Evolutionary conservation across 768 basidiomycete species (phyloP), one percentile per base, ranked within the genome.

Genomic region (Russula foetens): DNA sequence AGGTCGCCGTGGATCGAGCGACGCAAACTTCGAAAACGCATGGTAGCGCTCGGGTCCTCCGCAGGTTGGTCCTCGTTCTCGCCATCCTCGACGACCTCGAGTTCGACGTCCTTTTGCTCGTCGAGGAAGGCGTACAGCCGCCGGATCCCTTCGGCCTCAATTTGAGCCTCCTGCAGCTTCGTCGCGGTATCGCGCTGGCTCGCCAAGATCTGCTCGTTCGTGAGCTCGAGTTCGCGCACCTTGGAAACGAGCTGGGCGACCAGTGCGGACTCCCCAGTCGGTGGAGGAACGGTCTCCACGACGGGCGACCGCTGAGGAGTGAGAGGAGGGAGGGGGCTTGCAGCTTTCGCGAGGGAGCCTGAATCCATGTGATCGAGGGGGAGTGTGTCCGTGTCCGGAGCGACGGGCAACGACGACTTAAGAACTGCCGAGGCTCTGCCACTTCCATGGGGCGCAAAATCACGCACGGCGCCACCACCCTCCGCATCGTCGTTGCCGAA

Each of bases 161-260:
- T 78, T 65, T 89, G 86, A 11, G 88, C 86, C 4, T 80, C 79
- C n/a, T 80, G 79, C 28, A 91, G 75, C 60, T 84, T 83, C 41
- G 74, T 74, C 6, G 78, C 72, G 0, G 89, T 90, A 65, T 81
- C 79, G 1, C 70, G 71, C 68, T 92, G 90, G 63, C 87, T 83
- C 58, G 78, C 74, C 23, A 82, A 74, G 44, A 92, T 90, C 57
- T 81, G 79, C 7, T 74, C 63, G 65, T 92, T 92, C 2, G 87
- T 81, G 41, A 84, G 79, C 67, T 92, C 88, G 1, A 92, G 77
- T 69, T 92, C 90, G 49, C 79, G 76, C 53, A 92, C 87, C 73
- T 92, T 92, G 17, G 74, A 68, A 45, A 91, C 72, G 7, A 92
- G 80, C 69, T 89, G 85, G 11, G 82, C 75, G n/a, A 92, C 80